phyloP scores from a whole-genome alignment of 176 grass and related monocot species.

The Hyparrhenia diplandra region DNA sequence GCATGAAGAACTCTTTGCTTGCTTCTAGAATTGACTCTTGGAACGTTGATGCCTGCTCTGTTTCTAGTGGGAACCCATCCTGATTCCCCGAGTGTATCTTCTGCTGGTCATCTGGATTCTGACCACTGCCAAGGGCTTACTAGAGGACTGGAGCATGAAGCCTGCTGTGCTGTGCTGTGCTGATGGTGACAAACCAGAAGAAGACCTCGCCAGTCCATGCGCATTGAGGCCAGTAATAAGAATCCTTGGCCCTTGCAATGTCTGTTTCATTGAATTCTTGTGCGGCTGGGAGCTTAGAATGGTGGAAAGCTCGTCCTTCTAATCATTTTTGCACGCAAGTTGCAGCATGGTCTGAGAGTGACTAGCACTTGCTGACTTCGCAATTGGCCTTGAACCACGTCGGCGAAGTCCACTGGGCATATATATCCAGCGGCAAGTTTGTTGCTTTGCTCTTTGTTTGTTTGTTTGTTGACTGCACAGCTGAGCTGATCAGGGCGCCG shows the following conservation, averaged over 20 bases:
- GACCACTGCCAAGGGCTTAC: background rate
- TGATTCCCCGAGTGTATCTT: slow-evolving; percentile 16
- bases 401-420: background rate
- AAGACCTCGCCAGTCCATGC: slow-evolving; percentile 25
- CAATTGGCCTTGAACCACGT: background rate
- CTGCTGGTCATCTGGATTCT: background rate
- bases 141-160: background rate
- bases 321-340: slow-evolving; percentile 30
- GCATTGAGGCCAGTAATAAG: background rate
- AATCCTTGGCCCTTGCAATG: slow-evolving; percentile 13
- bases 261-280: background rate
- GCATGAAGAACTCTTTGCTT: background rate
- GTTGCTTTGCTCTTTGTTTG: background rate
- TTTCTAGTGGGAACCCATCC: slow-evolving; percentile 3
- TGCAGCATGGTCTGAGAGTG: slow-evolving; percentile 12
- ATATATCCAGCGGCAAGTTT: background rate
- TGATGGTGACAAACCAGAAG: background rate
- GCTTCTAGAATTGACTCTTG: background rate
- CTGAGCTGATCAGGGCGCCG: background rate
- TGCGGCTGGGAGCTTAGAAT: background rate
- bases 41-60: slow-evolving; percentile 9
- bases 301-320: background rate
- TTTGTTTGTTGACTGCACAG: background rate
- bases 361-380: slow-evolving; percentile 11
- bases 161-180: slow-evolving; percentile 22